Conservation (phyloP, 805 yeast genomes). For the Saturnispora dispora region DNA sequence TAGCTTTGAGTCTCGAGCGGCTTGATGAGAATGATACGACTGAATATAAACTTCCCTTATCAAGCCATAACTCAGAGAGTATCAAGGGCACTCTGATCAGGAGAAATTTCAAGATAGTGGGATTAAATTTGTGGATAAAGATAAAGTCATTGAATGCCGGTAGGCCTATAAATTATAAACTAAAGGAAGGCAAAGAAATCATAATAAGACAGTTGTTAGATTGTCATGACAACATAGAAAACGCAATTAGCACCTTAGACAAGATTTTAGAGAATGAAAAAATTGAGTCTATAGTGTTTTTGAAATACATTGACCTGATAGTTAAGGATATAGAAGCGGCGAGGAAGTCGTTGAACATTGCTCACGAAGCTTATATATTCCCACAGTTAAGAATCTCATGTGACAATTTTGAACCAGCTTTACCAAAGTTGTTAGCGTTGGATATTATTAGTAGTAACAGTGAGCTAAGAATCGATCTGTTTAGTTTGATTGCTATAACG, state of each 20-base stretch:
- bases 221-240: slow-evolving; percentile 29
- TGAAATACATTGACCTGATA: slow-evolving; percentile 20
- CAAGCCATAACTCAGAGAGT: slow-evolving; percentile 44
- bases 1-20: slow-evolving; percentile 32
- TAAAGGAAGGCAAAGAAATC: slow-evolving; percentile 29
- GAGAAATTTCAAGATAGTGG: slow-evolving; percentile 43
- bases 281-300: slow-evolving; percentile 18
- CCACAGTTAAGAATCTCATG: slow-evolving; percentile 42
- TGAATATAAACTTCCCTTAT: slow-evolving; percentile 47
- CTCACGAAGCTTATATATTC: slow-evolving; percentile 47
- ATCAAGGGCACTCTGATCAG: slow-evolving; percentile 55
- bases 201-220: slow-evolving; percentile 35
- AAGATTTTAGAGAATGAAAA: slow-evolving; percentile 22
- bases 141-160: slow-evolving; percentile 35
- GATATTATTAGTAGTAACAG: slow-evolving; percentile 55
- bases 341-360: slow-evolving; percentile 36
- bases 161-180: slow-evolving; percentile 30
- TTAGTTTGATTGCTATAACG: slow-evolving; percentile 38
- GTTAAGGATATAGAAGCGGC: slow-evolving; percentile 28
- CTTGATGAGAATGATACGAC: slow-evolving; percentile 30
- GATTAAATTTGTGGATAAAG: slow-evolving; percentile 33
- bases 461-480: slow-evolving; percentile 53
- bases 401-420: slow-evolving; percentile 34
- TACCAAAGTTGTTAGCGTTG: slow-evolving; percentile 40
- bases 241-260: slow-evolving; percentile 36